Percentiles rank a stretch among this genome's conserved stretches.
Conservation (phyloP, 257 asterid genomes). For the Solanum appendiculatum region DNA sequence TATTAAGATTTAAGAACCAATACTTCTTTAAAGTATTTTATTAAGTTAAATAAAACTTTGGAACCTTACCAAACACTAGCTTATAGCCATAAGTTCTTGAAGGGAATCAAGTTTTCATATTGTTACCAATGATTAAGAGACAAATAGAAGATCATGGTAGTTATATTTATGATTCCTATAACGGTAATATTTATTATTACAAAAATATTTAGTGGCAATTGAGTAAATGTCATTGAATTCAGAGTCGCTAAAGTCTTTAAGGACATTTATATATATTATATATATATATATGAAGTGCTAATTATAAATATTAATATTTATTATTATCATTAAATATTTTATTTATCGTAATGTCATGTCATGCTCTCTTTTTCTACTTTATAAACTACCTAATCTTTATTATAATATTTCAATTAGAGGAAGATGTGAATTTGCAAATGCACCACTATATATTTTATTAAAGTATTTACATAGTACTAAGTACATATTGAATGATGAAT, state of each 20-base stretch:
- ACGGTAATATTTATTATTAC: too few relatives aligned
- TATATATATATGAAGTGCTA: too few relatives aligned
- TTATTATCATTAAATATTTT: too few relatives aligned
- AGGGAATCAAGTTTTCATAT: neutral
- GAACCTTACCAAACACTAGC: neutral
- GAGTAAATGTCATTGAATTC: too few relatives aligned
- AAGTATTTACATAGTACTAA: too few relatives aligned
- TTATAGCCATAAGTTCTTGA: neutral
- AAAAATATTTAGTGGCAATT: neutral
- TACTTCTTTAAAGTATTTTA: neutral
- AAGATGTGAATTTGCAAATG: neutral
- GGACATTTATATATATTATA: too few relatives aligned
- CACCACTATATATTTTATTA: neutral
- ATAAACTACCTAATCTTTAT: neutral
- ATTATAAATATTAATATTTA: too few relatives aligned
- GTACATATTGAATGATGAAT: too few relatives aligned
- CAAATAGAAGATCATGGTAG: neutral
- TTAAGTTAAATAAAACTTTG: neutral
- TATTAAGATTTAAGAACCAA: neutral
- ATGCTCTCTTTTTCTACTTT: neutral
- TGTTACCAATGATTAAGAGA: neutral
- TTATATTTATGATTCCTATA: neutral
- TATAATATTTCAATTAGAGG: neutral
- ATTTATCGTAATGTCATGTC: neutral
- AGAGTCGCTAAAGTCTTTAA: too few relatives aligned